A percentile compares a stretch with the other conserved stretches of the same genome.
These are phyloP conservation scores for Pleurotus tuber-regium DNA, from an alignment of 768 basidiomycete genomes.

Conservation along the genomic window DNA sequence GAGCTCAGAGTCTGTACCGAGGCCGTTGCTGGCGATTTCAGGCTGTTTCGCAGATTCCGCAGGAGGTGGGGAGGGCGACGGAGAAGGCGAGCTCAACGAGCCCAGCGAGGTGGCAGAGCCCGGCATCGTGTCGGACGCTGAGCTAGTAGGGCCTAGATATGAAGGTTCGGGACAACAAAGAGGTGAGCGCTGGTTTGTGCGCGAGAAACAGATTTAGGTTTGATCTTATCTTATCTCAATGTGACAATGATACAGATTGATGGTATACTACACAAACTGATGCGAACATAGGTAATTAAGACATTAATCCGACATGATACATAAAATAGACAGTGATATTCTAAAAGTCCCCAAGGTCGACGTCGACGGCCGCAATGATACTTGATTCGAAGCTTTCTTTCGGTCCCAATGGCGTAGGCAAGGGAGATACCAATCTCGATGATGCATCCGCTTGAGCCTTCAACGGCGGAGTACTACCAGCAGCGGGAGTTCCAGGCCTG, in stretches of 20 bases:
- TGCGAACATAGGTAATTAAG: background rate
- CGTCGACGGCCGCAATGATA: conserved; percentile 65
- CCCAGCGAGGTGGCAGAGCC: conserved; percentile 64
- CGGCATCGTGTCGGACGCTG: conserved; percentile 39
- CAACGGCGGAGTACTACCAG: conserved; percentile 33
- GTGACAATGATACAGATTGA: conserved; percentile 3
- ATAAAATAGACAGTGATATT: conserved; percentile 10
- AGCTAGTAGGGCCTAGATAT: conserved; percentile 25
- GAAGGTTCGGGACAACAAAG: conserved; percentile 24
- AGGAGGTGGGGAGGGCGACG: conserved; percentile 45
- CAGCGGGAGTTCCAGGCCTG: conserved; percentile 51
- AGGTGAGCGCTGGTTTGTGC: conserved; percentile 34
- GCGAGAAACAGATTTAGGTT: conserved; percentile 33
- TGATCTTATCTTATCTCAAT: conserved; percentile 39
- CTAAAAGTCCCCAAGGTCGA: conserved; percentile 80
- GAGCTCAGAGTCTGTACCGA: conserved; percentile 68
- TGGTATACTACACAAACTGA: background rate
- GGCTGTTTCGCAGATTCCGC: conserved; percentile 15
- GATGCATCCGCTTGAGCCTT: conserved; percentile 25
- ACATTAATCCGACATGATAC: conserved; percentile 9
- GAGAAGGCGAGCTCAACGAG: conserved; percentile 66
- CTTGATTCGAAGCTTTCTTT: conserved; percentile 27
- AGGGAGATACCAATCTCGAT: conserved; percentile 21
- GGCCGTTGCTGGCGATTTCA: conserved; percentile 29
- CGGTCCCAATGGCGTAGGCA: conserved; percentile 18